Percentiles rank a stretch among this genome's conserved stretches.
phyloP scores from a whole-genome alignment of 164 flowering plant genomes.

The Cinnamomum chago region DNA sequence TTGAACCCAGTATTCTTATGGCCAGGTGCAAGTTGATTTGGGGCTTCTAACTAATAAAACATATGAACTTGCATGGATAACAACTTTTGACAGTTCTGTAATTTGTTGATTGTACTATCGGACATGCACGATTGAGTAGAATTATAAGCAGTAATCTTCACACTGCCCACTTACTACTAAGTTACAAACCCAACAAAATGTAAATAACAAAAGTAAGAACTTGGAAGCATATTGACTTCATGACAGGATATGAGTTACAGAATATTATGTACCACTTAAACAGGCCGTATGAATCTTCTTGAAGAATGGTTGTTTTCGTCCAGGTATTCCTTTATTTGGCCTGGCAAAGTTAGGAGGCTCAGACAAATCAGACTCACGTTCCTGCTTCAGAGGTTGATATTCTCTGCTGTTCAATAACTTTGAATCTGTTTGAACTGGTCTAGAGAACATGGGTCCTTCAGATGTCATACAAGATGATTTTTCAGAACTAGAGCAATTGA shows the following conservation, averaged over 20 bases:
- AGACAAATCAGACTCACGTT: background rate
- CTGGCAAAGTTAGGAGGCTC: conserved; percentile 6
- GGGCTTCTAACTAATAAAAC: background rate
- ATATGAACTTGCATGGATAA: background rate
- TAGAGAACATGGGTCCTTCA: conserved; percentile 44
- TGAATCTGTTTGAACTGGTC: conserved; percentile 23
- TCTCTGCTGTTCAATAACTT: background rate
- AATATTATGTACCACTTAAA: background rate
- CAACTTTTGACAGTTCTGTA: background rate
- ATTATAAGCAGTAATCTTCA: too few species aligned
- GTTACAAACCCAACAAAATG: too few species aligned
- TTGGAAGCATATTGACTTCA: background rate
- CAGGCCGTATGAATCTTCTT: background rate
- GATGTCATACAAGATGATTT: conserved; percentile 10
- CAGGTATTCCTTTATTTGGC: background rate
- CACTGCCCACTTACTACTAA: too few species aligned
- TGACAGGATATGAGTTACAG: background rate
- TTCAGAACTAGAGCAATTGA: conserved; percentile 14
- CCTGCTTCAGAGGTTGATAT: background rate
- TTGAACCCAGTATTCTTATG: too few species aligned
- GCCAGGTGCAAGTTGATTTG: too few species aligned
- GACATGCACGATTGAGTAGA: background rate
- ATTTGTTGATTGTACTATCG: too few species aligned
- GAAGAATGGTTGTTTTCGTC: background rate
- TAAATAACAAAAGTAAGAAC: background rate